Base-by-base conservation (phyloP, 73 alveolate species). In the Symbiodinium natans region DNA sequence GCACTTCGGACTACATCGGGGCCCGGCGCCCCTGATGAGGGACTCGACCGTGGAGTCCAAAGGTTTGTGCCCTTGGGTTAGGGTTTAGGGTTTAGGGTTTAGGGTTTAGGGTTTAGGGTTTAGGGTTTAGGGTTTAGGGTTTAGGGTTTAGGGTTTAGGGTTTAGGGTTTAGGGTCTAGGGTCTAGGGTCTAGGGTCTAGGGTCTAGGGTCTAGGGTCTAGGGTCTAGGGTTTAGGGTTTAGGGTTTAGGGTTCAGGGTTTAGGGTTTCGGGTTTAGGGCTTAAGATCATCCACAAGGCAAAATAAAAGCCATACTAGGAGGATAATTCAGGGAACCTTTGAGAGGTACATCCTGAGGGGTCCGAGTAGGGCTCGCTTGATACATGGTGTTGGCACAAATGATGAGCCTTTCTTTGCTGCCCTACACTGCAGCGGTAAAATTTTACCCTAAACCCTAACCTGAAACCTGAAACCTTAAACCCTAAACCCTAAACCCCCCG, bases 1-100 rank as follows among this genome's bases (percentile, higher is more conserved):
- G 93, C 59, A 83, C 54, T 56, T 86, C 93, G 48, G 93, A 86
- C 83, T 86, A 86, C 93, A 86, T 86, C n/a, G 93, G 93, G 83
- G 93, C 33, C 83, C 38, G 41, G 54, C 41, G 27, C 83, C 25
- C 48, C 0, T 73, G 15, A 15, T 17, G 23, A 17, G 63, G 17
- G 63, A 10, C 63, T 8, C 8, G 63, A 10, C 63, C 17, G 23
- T 48, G 63, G 63, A 48, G 8, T 13, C 77, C 13, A 46, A 46
- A 13, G 59, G 59, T 46, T n/a, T 46, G 21, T 46, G 59, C 21
- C 21, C 59, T 46, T 9, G 59, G 59, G 59, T 11, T 15, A 56
- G 74, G 74, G 74, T 19, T 56, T 56, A n/a, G 31, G 74, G 74
- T 56, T 56, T 56, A 19, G 77, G 77, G 77, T 59, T 59, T 59